phyloP scores from a whole-genome alignment of 495 filamentous ascomycete species.

The Astrothelium macrocarpum region DNA sequence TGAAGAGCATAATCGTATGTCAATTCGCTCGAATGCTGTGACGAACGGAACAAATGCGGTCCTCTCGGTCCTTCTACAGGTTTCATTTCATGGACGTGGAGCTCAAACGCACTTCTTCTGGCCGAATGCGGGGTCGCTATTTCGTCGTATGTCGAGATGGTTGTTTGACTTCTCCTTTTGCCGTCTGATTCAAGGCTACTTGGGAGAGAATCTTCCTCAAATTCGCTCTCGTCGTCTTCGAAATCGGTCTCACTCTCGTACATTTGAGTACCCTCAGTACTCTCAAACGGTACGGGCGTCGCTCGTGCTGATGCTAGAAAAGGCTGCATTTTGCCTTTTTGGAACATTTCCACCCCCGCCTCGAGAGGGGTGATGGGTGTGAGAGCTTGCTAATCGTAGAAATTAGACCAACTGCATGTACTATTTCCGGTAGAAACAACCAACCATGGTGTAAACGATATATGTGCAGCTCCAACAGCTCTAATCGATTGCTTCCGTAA shows the following conservation, averaged over 20 bases:
- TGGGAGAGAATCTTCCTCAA: constrained; percentile 49
- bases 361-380: constrained; percentile 31
- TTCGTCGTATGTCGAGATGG: constrained; percentile 67
- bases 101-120: constrained; percentile 36
- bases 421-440: background rate
- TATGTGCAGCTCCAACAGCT: background rate
- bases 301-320: constrained; percentile 21
- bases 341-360: constrained; percentile 44
- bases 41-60: constrained; percentile 75
- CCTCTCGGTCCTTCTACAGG: constrained; percentile 70
- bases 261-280: constrained; percentile 59
- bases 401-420: constrained; percentile 4
- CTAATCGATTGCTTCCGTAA: background rate
- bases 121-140: constrained; percentile 56
- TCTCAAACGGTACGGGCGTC: constrained; percentile 34
- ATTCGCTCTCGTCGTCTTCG: constrained; percentile 48
- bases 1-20: constrained; percentile 47
- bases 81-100: constrained; percentile 37
- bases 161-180: constrained; percentile 59
- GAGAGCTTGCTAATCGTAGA: constrained; percentile 23
- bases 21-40: constrained; percentile 43
- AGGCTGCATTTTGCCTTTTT: constrained; percentile 26
- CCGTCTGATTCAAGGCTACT: constrained; percentile 52
- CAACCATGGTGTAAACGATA: background rate
- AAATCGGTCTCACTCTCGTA: constrained; percentile 57